Percentiles rank a stretch among this genome's conserved stretches.
Evolutionary conservation across 1,284 basidiomycete genomes (phyloP).

Genomic region (Austroboletus olivaceoglutinosus): DNA sequence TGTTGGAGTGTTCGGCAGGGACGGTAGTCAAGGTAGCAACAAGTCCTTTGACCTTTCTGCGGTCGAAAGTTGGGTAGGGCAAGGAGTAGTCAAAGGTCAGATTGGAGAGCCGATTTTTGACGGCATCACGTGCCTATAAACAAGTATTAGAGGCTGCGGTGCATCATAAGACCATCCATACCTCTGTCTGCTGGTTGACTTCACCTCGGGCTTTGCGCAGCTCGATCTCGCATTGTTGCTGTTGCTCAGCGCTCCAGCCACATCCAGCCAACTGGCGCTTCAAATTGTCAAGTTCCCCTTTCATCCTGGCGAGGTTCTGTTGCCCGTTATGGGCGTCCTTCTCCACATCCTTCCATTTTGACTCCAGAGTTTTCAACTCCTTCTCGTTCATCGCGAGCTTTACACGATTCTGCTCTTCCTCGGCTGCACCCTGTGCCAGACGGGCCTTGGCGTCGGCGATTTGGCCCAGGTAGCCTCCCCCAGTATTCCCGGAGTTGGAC

Average conservation of each 20-base stretch:
- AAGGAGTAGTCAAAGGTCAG: constrained; percentile 85
- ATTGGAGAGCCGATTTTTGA: constrained; percentile 68
- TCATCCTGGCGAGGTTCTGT: constrained; percentile 64
- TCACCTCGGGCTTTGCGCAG: constrained; percentile 57
- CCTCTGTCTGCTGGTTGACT: constrained; percentile 65
- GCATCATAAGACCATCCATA: constrained; percentile 35
- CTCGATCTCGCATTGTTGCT: constrained; percentile 60
- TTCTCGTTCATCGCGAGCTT: constrained; percentile 80
- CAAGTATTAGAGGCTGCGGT: constrained; percentile 4
- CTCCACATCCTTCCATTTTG: constrained; percentile 81
- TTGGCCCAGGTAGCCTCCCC: constrained; percentile 96
- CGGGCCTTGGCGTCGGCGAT: constrained; percentile 84
- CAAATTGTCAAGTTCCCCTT: constrained; percentile 59
- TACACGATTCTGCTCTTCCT: constrained; percentile 82
- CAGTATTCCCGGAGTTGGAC: constrained; percentile 51
- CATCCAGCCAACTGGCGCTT: constrained; percentile 56
- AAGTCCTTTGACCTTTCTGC: constrained; percentile 87
- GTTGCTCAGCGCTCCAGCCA: constrained; percentile 82
- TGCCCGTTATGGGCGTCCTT: constrained; percentile 78
- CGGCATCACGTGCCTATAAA: constrained; percentile 64
- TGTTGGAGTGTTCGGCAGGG: constrained; percentile 66
- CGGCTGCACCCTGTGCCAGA: constrained; percentile 75
- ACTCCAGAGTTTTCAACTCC: constrained; percentile 79
- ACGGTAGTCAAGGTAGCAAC: constrained; percentile 86
- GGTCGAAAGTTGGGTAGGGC: constrained; percentile 83